Evolutionary conservation across 305 asterid genomes (phyloP).

Genomic region (Ilex paraguariensis): DNA sequence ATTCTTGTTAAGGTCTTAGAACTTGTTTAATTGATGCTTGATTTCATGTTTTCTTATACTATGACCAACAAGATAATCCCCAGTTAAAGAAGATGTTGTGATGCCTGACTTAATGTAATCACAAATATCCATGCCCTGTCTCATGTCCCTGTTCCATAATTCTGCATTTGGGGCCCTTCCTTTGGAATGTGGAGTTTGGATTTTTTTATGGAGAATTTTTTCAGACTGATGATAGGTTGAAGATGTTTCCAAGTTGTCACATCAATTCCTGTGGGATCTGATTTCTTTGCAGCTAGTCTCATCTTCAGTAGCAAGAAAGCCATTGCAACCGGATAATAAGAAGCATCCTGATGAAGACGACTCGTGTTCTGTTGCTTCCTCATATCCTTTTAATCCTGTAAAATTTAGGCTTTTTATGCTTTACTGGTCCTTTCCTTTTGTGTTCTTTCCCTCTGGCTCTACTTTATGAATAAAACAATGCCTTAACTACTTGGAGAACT

Average conservation of each 20-base stretch:
- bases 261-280: conserved; percentile 2
- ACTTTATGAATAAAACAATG: conserved; percentile 12
- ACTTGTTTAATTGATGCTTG: not conserved
- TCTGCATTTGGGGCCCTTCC: no score
- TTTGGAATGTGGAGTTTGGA: not conserved
- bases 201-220: not conserved
- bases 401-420: conserved; percentile 9
- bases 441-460: conserved; percentile 3
- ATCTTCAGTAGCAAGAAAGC: conserved; percentile 45
- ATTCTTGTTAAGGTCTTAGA: not conserved
- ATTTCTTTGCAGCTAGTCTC: conserved; percentile 36
- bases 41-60: not conserved
- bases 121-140: no score
- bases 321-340: conserved; percentile 68
- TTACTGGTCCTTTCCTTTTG: conserved; percentile 4
- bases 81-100: no score
- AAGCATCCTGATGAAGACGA: conserved; percentile 69
- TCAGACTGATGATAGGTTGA: not conserved
- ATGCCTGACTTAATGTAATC: no score
- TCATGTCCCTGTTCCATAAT: no score
- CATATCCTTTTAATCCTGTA: conserved; percentile 42
- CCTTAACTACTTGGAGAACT: conserved; percentile 35
- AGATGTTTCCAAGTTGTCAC: not conserved
- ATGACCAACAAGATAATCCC: no score
- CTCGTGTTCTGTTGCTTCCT: conserved; percentile 46